phyloP scores from a whole-genome alignment of 306 rosid genomes.

The Comarum palustre region DNA sequence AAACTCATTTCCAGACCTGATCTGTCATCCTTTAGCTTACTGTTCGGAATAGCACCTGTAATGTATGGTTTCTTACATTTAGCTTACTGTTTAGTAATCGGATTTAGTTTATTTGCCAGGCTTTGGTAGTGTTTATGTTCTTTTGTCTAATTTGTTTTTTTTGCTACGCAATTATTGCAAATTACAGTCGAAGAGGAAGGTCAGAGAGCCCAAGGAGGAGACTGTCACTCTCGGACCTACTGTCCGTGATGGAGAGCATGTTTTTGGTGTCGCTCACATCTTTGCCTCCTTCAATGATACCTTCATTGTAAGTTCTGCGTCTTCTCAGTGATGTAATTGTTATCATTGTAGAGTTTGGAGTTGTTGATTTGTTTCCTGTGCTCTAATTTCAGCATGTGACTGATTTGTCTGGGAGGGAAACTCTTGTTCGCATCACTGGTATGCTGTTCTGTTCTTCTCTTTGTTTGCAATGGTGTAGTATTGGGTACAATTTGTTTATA shows the following conservation, averaged over 20 bases:
- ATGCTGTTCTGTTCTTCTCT: background rate
- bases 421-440: constrained; percentile 85
- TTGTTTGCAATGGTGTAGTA: background rate
- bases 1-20: too few relatives aligned
- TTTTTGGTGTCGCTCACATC: constrained; percentile 49
- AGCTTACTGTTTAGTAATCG: background rate
- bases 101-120: background rate
- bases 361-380: background rate
- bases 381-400: constrained; percentile 65
- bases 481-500: background rate
- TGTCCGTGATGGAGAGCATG: constrained; percentile 47
- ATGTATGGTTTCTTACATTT: background rate
- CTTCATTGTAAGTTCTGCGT: constrained; percentile 33
- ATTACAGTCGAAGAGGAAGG: constrained; percentile 21
- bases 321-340: background rate
- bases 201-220: constrained; percentile 54
- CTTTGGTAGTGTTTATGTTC: too few relatives aligned
- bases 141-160: too few relatives aligned
- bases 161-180: background rate
- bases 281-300: constrained; percentile 55
- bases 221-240: constrained; percentile 49
- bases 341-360: background rate
- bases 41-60: background rate
- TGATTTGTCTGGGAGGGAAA: constrained; percentile 88
- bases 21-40: too few relatives aligned